Base-by-base conservation (phyloP, 108 stramenopile genomes). In the Schizochytrium sp. region DNA sequence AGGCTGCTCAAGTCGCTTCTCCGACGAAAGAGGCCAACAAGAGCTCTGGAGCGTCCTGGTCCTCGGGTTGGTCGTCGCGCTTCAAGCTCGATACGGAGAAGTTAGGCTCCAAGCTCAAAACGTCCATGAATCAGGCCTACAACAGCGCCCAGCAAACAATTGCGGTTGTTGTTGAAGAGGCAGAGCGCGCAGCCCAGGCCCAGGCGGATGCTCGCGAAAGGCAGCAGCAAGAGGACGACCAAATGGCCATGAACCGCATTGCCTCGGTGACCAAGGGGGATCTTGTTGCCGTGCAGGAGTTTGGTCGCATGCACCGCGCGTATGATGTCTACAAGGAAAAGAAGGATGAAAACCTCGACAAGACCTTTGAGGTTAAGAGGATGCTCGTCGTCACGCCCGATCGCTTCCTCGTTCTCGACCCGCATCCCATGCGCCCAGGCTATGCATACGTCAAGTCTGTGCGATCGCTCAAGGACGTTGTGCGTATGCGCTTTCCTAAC, bases 1-100 rank as follows among this genome's bases (percentile, higher is more conserved):
- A 47, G 28, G 76, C 76, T 34, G 34, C 34, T 34, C 34, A 34
- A 1, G 34, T 2, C 34, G 34, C 34, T 34, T 0, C 34, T 0
- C 16, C 48, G 10, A 28, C 19, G 76, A 47, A 23, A 8, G 6
- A 23, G 12, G 48, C 76, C 48, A 28, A 69, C 14, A 18, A 8
- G 63, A 18, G 34, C 41, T 53, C 48, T 34, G 34, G 34, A 34
- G 34, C 34, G 45, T 47, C 48, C 0, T 83, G 76, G 76, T 47
- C 76, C 6, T 83, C 76, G 8, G 76, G 76, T 12, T 83, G 76
- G 76, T 83, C 76, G n/a, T 53, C 48, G n/a, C 76, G 76, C 76
- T 53, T 83, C 76, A 83, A 83, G 51, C 45, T 53, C 3, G 51
- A 53, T 18, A 83, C 45, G 76, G 23, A 23, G 18, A 53, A 53